Evolutionary conservation across 768 basidiomycete genomes (phyloP), one percentile per base, ranked within the genome.

Genomic region (Mycena haematopus): DNA sequence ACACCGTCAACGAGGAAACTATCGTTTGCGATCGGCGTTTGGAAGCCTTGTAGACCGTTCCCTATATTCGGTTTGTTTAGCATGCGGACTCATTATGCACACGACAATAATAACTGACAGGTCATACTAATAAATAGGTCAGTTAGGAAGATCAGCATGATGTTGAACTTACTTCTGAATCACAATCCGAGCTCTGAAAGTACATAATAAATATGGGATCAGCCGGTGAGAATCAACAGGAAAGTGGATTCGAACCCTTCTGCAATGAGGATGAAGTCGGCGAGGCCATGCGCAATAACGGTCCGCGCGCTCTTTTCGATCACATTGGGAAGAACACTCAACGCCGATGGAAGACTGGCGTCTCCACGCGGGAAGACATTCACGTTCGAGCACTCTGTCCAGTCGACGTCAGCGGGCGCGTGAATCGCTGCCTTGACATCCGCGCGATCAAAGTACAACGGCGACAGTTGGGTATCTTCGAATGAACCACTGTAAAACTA

Each of bases 401-500:
- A 92, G 22, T 76, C 69, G 10, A 85, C 83, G 65, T 85, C 72
- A 3, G 76, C 42, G 0, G 91, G 91, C 0, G 89, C 91, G 65
- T 92, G 90, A 50, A 92, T 89, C 4, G 84, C 89, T 38, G 69
- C 67, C 75, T 91, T 89, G 55, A 93, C 90, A 36, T 92, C 88
- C 6, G 68, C 68, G 44, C 85, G 81, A 73, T 91, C 81, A 70
- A 92, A 92, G 75, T 91, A 92, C 42, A 92, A 58, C 1, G 89
- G 90, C 0, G 83, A 70, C 5, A 77, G 56, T 67, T 90, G 89
- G 6, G 69, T 68, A 31, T 90, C 77, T 3, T 70, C 65, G 74
- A 85, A 87, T 0, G 86, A 83, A 10, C 86, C 87, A 2, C 86
- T 88, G 68, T 25, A 65, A 38, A 40, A 33, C 8, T 8, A 6